Evolutionary conservation across 306 rosid species (phyloP), one percentile per base, ranked within the genome.

Genomic region (Glycine soja): DNA sequence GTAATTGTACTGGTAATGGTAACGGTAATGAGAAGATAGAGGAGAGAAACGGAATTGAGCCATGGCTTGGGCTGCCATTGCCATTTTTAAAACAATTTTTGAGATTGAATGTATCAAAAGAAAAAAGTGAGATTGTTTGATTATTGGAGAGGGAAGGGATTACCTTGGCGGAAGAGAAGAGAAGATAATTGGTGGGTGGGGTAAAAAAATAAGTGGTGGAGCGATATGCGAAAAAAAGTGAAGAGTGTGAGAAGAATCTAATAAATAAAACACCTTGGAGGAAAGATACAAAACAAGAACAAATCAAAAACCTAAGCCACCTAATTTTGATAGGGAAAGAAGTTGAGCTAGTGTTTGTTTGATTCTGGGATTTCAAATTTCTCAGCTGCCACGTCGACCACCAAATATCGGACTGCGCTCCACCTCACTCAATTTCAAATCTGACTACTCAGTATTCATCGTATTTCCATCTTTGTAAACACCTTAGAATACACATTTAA

Each of bases 31-130:
- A 38, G n/a, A 40, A 5, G 61, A 47, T 36, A 61, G 72, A 62
- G 71, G 80, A 62, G 71, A 61, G 16, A 47, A 61, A 45, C 47
- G 72, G 80, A 75, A 53, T 3, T 58, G 78, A 42, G 67, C 52
- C 68, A 57, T 74, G 68, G 67, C 53, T 6, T 58, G 68, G 13
- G 69, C 24, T 62, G 72, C 48, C 80, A 61, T n/a, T 63, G 62
- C 80, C 80, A 75, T 70, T 66, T 40, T 58, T 1, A 16, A 24
- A 6, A 42, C 46, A 42, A 4, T 3, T 36, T 36, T 4, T 36
- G 30, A 24, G 30, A 24, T 36, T 36, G 40, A 36, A 36, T 36
- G 40, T 36, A 36, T 36, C 30, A 24, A 24, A 24, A 36, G 4
- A 8, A 57, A 57, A 12, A 57, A 18, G 32, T 18, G 64, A 57